phyloP scores from a whole-genome alignment of 163 green algal species.

The Smithsoniella earleae region DNA sequence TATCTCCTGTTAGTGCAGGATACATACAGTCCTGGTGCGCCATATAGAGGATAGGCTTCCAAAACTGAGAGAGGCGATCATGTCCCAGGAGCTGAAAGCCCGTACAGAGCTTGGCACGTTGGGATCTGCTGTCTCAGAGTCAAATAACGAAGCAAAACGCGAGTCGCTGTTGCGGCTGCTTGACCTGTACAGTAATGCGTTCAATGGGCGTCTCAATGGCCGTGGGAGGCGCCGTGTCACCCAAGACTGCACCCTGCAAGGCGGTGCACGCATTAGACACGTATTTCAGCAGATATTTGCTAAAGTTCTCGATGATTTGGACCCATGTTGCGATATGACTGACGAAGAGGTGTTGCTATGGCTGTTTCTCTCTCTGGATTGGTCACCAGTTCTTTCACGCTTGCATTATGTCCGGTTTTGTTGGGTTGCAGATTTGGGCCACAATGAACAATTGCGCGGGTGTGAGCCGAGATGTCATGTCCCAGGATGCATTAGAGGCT shows the following conservation, averaged over 20 bases:
- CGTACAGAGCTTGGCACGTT: conserved; percentile 21
- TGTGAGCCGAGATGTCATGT: conserved; percentile 47
- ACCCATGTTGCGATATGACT: conserved; percentile 66
- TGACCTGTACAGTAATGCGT: conserved; percentile 67
- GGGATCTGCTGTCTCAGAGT: conserved; percentile 38
- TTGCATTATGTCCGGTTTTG: neutral
- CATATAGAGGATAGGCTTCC: conserved; percentile 35
- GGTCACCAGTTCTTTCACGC: neutral
- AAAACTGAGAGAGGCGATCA: conserved; percentile 35
- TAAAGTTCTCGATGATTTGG: conserved; percentile 57
- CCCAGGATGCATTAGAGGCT: conserved; percentile 93
- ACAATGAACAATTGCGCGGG: conserved; percentile 32
- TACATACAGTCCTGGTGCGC: conserved; percentile 21
- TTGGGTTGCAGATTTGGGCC: conserved; percentile 30
- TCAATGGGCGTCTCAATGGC: conserved; percentile 67
- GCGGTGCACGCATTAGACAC: conserved; percentile 46
- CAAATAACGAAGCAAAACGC: conserved; percentile 29
- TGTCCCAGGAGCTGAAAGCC: conserved; percentile 31
- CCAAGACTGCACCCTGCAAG: conserved; percentile 35
- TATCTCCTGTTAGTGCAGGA: conserved; percentile 32
- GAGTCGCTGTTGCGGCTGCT: conserved; percentile 76
- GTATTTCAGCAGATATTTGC: conserved; percentile 87
- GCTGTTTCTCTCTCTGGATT: conserved; percentile 53
- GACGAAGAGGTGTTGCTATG: conserved; percentile 82
- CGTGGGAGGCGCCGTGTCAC: conserved; percentile 32